A percentile compares a stretch with the other conserved stretches of the same genome.
Evolutionary conservation across 441 rosid genomes (phyloP).

Genomic region (Brassica balearica): DNA sequence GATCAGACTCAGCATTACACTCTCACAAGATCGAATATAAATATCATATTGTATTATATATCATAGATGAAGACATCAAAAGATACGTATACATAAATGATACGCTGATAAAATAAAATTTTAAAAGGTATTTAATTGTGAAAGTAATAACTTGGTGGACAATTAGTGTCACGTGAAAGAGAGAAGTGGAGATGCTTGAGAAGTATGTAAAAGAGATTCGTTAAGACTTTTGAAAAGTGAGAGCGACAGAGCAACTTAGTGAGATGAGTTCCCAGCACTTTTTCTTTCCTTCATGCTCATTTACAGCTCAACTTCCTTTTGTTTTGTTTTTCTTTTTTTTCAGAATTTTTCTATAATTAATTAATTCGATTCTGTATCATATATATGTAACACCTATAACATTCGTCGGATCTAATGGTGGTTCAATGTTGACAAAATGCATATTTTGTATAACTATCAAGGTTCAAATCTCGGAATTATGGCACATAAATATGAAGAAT

Average conservation of each 20-base stretch:
- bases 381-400: not conserved
- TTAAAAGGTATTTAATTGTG: not conserved
- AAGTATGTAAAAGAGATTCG: conserved; percentile 42
- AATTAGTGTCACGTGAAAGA: conserved; percentile 49
- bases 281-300: conserved; percentile 30
- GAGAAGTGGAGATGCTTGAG: conserved; percentile 43
- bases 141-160: conserved; percentile 42
- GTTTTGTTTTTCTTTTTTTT: not conserved
- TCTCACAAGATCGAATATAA: not conserved
- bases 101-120: not conserved
- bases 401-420: conserved; percentile 15
- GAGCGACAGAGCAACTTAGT: conserved; percentile 45
- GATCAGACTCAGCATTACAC: conserved; percentile 3
- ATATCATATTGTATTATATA: not conserved
- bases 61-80: conserved; percentile 1
- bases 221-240: conserved; percentile 44
- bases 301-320: conserved; percentile 43
- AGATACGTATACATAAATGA: conserved; percentile 8
- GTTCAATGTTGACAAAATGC: conserved; percentile 6
- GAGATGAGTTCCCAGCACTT: conserved; percentile 43
- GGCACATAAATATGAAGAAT: not conserved
- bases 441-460: not conserved
- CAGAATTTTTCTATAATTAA: not conserved
- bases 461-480: conserved; percentile 20
- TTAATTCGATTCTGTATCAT: not conserved